phyloP scores from a whole-genome alignment of 2,329 filamentous ascomycete genomes.

The Talaromyces sp. region DNA sequence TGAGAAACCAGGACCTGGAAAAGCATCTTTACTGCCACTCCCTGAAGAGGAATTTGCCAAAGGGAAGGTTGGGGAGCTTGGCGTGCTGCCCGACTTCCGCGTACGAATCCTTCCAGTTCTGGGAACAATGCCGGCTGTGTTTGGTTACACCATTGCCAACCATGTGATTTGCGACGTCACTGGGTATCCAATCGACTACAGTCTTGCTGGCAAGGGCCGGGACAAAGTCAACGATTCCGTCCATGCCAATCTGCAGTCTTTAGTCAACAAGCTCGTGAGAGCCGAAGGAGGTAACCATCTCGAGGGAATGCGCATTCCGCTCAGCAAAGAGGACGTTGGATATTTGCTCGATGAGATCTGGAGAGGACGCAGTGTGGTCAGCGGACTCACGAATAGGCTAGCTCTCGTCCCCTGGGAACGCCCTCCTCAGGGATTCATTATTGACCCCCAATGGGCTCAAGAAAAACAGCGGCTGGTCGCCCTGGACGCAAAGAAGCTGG shows the following conservation, averaged over 20 bases:
- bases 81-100: conserved; percentile 85
- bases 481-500: conserved; percentile 64
- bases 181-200: conserved; percentile 76
- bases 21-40: conserved; percentile 81
- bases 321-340: conserved; percentile 74
- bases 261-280: conserved; percentile 69
- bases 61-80: conserved; percentile 77
- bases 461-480: conserved; percentile 72
- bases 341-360: conserved; percentile 90
- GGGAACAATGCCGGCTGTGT: conserved; percentile 95
- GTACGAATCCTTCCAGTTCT: conserved; percentile 92
- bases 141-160: conserved; percentile 86
- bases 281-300: conserved; percentile 46
- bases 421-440: conserved; percentile 54
- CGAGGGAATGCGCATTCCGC: conserved; percentile 69
- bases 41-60: conserved; percentile 83
- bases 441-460: conserved; percentile 53
- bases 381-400: conserved; percentile 72
- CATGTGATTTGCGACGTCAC: conserved; percentile 78
- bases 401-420: conserved; percentile 74
- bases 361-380: conserved; percentile 73
- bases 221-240: conserved; percentile 92
- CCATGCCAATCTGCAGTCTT: conserved; percentile 65
- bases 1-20: conserved; percentile 83
- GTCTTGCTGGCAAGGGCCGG: conserved; percentile 70